Evolutionary conservation across 2,329 filamentous ascomycete species (phyloP).

Genomic region (Apiospora koreana): DNA sequence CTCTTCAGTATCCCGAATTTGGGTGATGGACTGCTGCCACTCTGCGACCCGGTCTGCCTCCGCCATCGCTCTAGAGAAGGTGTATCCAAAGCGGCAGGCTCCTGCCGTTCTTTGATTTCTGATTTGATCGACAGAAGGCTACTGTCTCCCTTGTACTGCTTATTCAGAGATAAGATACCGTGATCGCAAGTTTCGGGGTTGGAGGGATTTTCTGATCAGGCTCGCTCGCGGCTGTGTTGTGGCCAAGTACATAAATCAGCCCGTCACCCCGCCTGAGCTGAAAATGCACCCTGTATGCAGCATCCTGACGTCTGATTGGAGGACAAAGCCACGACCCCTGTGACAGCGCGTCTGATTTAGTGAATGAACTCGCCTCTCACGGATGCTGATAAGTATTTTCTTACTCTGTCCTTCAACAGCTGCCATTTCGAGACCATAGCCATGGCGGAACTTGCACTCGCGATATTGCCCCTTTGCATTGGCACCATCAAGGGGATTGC

Average conservation of each 20-base stretch:
- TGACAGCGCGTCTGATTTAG: not conserved
- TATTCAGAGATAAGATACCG: too few species aligned
- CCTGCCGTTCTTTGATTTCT: not conserved
- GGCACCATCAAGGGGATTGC: constrained; percentile 17
- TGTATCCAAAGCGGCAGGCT: not conserved
- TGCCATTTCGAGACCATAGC: not conserved
- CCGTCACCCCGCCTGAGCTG: not conserved
- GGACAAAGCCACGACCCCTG: not conserved
- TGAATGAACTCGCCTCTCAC: not conserved
- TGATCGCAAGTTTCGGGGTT: too few species aligned
- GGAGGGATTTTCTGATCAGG: not conserved
- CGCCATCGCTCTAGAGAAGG: constrained; percentile 3
- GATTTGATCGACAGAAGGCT: not conserved
- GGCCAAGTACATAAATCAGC: not conserved
- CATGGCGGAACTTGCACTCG: constrained; percentile 21
- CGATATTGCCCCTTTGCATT: constrained; percentile 19
- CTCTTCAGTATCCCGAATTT: not conserved
- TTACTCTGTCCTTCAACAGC: not conserved
- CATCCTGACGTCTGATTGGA: not conserved
- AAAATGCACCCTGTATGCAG: not conserved
- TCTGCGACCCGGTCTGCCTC: constrained; percentile 5
- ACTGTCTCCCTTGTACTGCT: not conserved
- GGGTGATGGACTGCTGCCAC: constrained; percentile 15
- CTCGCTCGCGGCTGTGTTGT: not conserved
- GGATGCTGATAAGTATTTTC: not conserved